Evolutionary conservation across 371 early-diverging fungal genomes (phyloP), one percentile per base, ranked within the genome.

Genomic region (Mortierella sp.): DNA sequence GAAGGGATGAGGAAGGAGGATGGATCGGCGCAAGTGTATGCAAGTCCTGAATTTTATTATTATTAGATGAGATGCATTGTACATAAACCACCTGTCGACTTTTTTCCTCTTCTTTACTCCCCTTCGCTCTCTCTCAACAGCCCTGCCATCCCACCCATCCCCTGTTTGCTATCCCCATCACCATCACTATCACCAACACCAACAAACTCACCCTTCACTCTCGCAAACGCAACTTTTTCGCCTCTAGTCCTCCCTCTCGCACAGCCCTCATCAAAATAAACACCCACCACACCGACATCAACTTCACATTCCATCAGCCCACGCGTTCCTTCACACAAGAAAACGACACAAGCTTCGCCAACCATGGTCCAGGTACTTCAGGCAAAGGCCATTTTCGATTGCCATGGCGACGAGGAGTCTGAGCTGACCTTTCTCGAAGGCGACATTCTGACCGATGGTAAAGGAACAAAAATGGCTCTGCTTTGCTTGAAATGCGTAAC

Each of bases 311-410:
- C n/a, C 70, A 27, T 49, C 49, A 46, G 14, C 48, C 58, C 14
- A n/a, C 12, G 14, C 38, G 1, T 24, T 38, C 38, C 6, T 7
- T 7, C 68, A 2, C 29, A 32, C 4, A 3, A 11, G 16, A 35
- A 51, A 41, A 49, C 27, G n/a, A 46, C 48, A 63, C 14, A 24
- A 29, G 32, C 60, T 3, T 16, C 38, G 56, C 35, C 10, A 48
- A 24, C 12, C 56, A 84, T 84, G 84, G 81, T 70, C 8, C 80
- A 76, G 55, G 55, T 60, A 10, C 76, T 75, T 27, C 76, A 79
- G n/a, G 92, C 92, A 60, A 89, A 88, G 44, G 94, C 94, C 32
- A 72, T 93, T n/a, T 94, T 88, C 83, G 91, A 93, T 75, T 94
- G 94, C 74, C 80, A 84, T 58, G 94, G 91, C 8, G 94, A 94